These are phyloP conservation scores for Syzygium grande DNA, from an alignment of 345 rosid genomes.

Conservation along the genomic window DNA sequence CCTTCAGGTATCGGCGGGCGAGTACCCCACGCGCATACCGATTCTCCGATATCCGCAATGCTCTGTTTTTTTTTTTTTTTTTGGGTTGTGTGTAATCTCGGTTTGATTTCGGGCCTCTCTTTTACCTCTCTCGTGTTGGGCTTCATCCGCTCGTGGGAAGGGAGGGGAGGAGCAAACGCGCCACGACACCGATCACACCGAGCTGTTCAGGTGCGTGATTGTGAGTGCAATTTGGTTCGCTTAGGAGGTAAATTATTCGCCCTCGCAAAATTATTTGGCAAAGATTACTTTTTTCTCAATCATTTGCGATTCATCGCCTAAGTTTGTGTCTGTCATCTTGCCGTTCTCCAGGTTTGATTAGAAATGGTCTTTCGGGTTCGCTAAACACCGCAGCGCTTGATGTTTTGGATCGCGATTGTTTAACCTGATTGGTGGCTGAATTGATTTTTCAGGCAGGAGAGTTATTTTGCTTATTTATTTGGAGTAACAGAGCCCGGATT, in stretches of 20 bases:
- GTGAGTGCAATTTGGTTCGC: background rate
- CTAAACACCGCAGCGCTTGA: background rate
- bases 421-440: background rate
- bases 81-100: background rate
- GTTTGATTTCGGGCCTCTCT: background rate
- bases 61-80: background rate
- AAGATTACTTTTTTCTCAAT: background rate
- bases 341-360: background rate
- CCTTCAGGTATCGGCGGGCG: conserved; percentile 41
- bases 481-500: conserved; percentile 88
- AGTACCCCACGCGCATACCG: background rate
- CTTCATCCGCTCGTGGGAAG: conserved; percentile 12
- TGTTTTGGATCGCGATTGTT: background rate
- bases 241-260: background rate
- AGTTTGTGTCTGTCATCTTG: background rate
- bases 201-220: conserved; percentile 67
- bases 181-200: conserved; percentile 83
- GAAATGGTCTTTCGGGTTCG: background rate
- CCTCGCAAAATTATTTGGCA: background rate
- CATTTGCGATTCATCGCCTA: background rate
- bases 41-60: background rate
- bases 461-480: conserved; percentile 89
- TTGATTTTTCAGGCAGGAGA: conserved; percentile 53
- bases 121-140: background rate
- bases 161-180: conserved; percentile 87